A percentile compares a stretch with the other conserved stretches of the same genome.
Conservation (phyloP, 2,329 filamentous ascomycete species). For the Ambrosiella beaveri region DNA sequence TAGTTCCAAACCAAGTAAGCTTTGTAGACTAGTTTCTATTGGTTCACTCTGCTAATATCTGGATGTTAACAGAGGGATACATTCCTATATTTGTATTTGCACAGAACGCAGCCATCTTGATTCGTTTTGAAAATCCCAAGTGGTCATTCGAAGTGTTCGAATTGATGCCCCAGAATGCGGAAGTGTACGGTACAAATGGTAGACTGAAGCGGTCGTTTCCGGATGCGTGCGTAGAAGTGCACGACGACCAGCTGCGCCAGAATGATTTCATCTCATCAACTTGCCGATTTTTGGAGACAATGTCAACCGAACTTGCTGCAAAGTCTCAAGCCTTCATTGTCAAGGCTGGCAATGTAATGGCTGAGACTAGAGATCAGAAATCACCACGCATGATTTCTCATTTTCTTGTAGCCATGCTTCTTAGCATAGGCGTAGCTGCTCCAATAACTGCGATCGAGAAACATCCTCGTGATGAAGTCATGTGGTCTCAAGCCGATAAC, state of each 20-base stretch:
- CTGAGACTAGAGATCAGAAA: conserved; percentile 30
- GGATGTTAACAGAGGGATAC: conserved; percentile 8
- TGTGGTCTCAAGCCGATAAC: conserved; percentile 20
- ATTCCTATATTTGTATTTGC: conserved; percentile 18
- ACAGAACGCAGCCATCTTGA: conserved; percentile 23
- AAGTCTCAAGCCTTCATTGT: conserved; percentile 14
- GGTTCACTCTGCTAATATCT: neutral
- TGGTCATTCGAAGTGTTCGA: conserved; percentile 22
- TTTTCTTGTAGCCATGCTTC: conserved; percentile 25
- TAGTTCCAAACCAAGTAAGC: neutral
- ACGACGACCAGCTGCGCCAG: conserved; percentile 9
- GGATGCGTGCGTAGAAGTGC: conserved; percentile 15
- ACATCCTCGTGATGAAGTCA: conserved; percentile 35
- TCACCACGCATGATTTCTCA: conserved; percentile 35
- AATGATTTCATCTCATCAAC: conserved; percentile 15
- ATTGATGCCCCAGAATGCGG: conserved; percentile 17
- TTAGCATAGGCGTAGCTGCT: conserved; percentile 19
- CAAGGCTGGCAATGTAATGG: conserved; percentile 23
- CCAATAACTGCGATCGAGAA: conserved; percentile 26
- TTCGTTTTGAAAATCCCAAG: conserved; percentile 14
- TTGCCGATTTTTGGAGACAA: conserved; percentile 16
- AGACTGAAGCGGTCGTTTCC: conserved; percentile 20
- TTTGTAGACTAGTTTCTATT: neutral
- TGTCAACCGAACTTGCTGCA: conserved; percentile 17
- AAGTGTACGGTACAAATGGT: conserved; percentile 17